phyloP scores from a whole-genome alignment of 2,329 filamentous ascomycete genomes.

The Hortaea werneckii region DNA sequence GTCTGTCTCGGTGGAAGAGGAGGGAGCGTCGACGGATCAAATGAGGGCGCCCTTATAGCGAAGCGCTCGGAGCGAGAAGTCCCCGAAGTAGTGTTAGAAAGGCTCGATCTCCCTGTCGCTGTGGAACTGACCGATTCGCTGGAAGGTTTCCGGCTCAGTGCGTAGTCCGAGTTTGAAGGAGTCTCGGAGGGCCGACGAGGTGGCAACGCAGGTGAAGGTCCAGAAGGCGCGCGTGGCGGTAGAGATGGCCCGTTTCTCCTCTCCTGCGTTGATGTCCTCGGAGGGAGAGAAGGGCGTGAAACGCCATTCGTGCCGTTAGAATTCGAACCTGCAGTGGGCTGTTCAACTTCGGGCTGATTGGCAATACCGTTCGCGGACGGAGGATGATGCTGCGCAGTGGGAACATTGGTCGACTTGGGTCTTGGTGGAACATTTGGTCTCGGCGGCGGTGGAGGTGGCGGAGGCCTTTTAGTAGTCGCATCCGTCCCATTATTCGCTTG shows the following conservation, averaged over 20 bases:
- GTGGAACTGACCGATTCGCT: constrained; percentile 44
- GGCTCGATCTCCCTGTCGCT: constrained; percentile 36
- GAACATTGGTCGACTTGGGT: constrained; percentile 31
- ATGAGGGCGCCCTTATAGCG: constrained; percentile 39
- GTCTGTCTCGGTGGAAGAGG: constrained; percentile 42
- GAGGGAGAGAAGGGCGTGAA: constrained; percentile 34
- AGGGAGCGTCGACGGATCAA: constrained; percentile 45
- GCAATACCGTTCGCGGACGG: constrained; percentile 24
- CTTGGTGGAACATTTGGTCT: constrained; percentile 16
- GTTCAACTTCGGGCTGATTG: constrained; percentile 28
- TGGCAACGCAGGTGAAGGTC: constrained; percentile 31
- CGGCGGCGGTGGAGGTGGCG: constrained; percentile 26
- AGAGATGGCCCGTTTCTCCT: constrained; percentile 32
- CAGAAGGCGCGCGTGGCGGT: constrained; percentile 33
- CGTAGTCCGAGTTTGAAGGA: constrained; percentile 15
- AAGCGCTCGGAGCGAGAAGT: constrained; percentile 17
- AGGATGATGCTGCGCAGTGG: constrained; percentile 28
- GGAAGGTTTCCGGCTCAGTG: constrained; percentile 30
- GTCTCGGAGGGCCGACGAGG: constrained; percentile 34
- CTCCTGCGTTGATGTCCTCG: constrained; percentile 30
- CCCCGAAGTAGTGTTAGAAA: constrained; percentile 31
- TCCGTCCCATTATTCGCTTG: constrained; percentile 11
- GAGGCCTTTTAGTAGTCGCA: constrained; percentile 24
- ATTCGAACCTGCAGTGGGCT: constrained; percentile 1
- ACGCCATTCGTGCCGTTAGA: constrained; percentile 15